Percentiles rank a stretch among this genome's conserved stretches.
Evolutionary conservation across 1,284 basidiomycete genomes (phyloP).

Genomic region (Trichosporon sp.): DNA sequence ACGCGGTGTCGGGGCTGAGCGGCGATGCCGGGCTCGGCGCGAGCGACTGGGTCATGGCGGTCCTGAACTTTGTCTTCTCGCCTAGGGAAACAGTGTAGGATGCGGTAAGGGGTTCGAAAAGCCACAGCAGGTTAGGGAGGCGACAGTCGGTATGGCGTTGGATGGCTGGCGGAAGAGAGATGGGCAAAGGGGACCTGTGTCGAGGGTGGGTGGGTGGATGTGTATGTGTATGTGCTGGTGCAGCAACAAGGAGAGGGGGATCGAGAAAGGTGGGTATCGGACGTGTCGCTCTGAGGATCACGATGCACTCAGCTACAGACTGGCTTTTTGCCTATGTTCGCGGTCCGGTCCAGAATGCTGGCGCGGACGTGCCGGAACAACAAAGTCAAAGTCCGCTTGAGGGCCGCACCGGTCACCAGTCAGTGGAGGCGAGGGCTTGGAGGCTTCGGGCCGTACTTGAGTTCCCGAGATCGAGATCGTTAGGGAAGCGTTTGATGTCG

Average conservation of each 20-base stretch:
- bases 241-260: background rate
- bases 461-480: conserved; percentile 1
- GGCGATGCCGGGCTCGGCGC: conserved; percentile 1
- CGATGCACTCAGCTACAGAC: background rate
- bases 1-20: conserved; percentile 1
- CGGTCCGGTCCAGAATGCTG: background rate
- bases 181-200: too few species aligned
- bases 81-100: background rate
- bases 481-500: background rate
- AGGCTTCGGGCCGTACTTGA: background rate
- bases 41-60: background rate
- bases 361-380: background rate
- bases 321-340: background rate
- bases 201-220: too few species aligned
- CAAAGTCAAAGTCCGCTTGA: background rate
- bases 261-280: background rate
- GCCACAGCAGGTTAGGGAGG: background rate
- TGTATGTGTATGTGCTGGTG: too few species aligned
- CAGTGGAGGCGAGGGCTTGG: background rate
- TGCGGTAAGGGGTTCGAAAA: background rate
- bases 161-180: background rate
- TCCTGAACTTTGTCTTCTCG: background rate
- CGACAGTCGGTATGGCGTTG: background rate
- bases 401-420: background rate
- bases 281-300: background rate